Evolutionary conservation across 345 rosid species (phyloP).

Genomic region (Bruguiera sexangula): DNA sequence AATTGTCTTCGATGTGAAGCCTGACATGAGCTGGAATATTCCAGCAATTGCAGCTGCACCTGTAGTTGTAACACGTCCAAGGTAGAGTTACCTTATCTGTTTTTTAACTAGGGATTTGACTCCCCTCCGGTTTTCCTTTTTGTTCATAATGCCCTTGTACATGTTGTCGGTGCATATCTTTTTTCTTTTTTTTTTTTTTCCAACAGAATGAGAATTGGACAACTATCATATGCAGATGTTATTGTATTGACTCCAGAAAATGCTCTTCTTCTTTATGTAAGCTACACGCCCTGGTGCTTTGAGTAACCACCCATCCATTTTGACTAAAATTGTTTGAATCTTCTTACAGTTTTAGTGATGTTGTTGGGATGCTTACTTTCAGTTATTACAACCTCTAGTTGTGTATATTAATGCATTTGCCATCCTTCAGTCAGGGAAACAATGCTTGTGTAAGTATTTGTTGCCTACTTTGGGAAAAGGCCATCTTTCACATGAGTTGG

Average conservation of each 20-base stretch:
- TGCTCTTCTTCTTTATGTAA: conserved; percentile 76
- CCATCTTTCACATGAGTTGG: conserved; percentile 39
- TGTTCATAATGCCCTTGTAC: conserved; percentile 1
- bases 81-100: conserved; percentile 40
- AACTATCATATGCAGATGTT: conserved; percentile 63
- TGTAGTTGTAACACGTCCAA: conserved; percentile 72
- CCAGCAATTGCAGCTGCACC: conserved; percentile 88
- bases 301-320: not conserved
- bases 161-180: conserved; percentile 3
- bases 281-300: conserved; percentile 23
- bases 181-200: conserved; percentile 16
- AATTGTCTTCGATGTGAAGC: conserved; percentile 65
- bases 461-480: conserved; percentile 58
- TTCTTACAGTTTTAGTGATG: conserved; percentile 1
- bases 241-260: conserved; percentile 80
- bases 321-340: conserved; percentile 1
- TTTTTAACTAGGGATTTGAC: conserved; percentile 6
- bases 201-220: conserved; percentile 64
- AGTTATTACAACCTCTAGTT: not conserved
- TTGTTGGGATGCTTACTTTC: too few species aligned
- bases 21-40: conserved; percentile 88
- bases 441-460: conserved; percentile 78
- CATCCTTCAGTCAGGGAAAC: conserved; percentile 72
- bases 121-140: not conserved
- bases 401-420: not conserved